Percentiles rank a stretch among this genome's conserved stretches.
These are phyloP conservation scores for Sarocladiaceae sp. DNA, from an alignment of 2,329 filamentous ascomycete species.

Conservation along the genomic window DNA sequence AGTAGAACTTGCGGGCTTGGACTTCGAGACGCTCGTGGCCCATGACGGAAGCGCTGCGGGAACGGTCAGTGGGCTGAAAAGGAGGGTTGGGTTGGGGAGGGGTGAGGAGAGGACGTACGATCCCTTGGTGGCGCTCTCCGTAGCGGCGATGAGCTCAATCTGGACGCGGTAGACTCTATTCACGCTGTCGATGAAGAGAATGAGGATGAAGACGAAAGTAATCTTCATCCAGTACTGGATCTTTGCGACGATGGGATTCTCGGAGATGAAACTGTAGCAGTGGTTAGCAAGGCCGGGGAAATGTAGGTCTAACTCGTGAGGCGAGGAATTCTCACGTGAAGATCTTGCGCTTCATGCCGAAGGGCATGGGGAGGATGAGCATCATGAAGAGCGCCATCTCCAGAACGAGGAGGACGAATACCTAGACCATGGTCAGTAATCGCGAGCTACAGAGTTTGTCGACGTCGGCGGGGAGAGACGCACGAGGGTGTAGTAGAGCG, in stretches of 20 bases:
- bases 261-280: constrained; percentile 74
- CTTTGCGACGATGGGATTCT: constrained; percentile 78
- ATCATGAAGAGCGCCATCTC: constrained; percentile 80
- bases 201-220: constrained; percentile 97
- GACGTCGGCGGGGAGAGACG: constrained; percentile 15
- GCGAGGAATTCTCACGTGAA: constrained; percentile 52
- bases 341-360: constrained; percentile 75
- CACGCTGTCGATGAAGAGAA: constrained; percentile 96
- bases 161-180: constrained; percentile 95
- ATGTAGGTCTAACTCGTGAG: background rate
- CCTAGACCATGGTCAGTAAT: constrained; percentile 42
- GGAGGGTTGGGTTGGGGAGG: constrained; percentile 1
- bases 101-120: constrained; percentile 35
- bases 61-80: background rate
- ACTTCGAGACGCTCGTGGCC: constrained; percentile 96
- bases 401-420: constrained; percentile 74
- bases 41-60: constrained; percentile 57
- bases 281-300: too few relatives aligned
- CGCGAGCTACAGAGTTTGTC: background rate
- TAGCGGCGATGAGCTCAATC: constrained; percentile 70
- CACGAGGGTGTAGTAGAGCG: constrained; percentile 53
- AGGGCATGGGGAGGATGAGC: constrained; percentile 81
- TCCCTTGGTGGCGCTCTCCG: constrained; percentile 45
- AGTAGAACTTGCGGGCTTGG: constrained; percentile 99
- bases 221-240: constrained; percentile 98